phyloP scores from a whole-genome alignment of 2,329 filamentous ascomycete species.

The Pleoardoris graminearum region DNA sequence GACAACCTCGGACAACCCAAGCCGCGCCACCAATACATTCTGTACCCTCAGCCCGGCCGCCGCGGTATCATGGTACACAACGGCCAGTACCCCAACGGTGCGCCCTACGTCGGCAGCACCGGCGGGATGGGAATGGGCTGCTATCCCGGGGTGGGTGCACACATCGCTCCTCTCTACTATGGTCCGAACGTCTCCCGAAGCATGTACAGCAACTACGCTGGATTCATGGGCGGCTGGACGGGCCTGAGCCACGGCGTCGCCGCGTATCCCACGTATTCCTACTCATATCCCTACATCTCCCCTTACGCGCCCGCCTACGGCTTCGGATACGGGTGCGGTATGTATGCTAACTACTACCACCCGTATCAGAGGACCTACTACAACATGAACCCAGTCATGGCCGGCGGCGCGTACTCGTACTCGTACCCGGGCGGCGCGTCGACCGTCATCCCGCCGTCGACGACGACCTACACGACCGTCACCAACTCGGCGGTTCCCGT shows the following conservation, averaged over 20 bases:
- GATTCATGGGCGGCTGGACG: conserved; percentile 1
- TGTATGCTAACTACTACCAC: conserved; percentile 42
- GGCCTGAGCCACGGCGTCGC: conserved; percentile 10
- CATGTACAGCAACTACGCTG: conserved; percentile 18
- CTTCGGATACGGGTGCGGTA: conserved; percentile 32
- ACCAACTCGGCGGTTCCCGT: conserved; percentile 25
- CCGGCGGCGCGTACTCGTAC: conserved; percentile 17
- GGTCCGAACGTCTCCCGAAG: conserved; percentile 15
- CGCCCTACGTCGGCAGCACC: conserved; percentile 10
- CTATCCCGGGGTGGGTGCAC: conserved; percentile 31
- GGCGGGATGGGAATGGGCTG: conserved; percentile 10
- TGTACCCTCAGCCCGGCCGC: conserved; percentile 34
- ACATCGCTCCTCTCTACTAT: conserved; percentile 23
- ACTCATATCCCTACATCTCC: conserved; percentile 17
- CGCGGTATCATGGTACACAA: conserved; percentile 34
- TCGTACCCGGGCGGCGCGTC: conserved; percentile 28
- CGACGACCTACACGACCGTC: conserved; percentile 28
- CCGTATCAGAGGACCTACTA: conserved; percentile 40
- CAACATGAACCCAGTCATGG: conserved; percentile 22
- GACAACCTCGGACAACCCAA: conserved; percentile 31
- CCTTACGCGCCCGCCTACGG: conserved; percentile 16
- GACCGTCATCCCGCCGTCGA: conserved; percentile 14
- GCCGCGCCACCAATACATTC: conserved; percentile 39
- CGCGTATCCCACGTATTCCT: conserved; percentile 7
- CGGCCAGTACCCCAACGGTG: conserved; percentile 34